Conservation (phyloP, 2,329 filamentous ascomycete genomes). For the Aspergillus calidoustus region DNA sequence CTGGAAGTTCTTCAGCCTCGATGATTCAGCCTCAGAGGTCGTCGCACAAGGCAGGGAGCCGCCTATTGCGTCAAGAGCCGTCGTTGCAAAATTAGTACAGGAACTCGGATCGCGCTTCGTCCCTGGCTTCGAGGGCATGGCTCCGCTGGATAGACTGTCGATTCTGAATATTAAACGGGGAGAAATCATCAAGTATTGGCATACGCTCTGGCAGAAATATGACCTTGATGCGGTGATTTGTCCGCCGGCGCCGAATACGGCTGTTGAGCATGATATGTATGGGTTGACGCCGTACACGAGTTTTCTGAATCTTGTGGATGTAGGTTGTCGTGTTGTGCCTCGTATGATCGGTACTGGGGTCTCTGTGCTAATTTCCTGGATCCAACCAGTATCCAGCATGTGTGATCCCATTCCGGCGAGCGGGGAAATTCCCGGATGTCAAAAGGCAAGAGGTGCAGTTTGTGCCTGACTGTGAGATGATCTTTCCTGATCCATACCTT, state of each 20-base stretch:
- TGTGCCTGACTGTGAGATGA: too few relatives aligned
- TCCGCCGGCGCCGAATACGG: conserved; percentile 54
- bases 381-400: too few relatives aligned
- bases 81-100: too few relatives aligned
- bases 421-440: too few relatives aligned
- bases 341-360: too few relatives aligned
- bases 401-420: too few relatives aligned
- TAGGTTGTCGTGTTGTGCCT: conserved; percentile 31
- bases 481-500: too few relatives aligned
- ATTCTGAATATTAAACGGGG: conserved; percentile 33
- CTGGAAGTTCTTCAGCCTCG: conserved; percentile 30
- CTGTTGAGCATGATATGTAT: conserved; percentile 54
- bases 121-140: conserved; percentile 17
- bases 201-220: conserved; percentile 47
- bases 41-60: conserved; percentile 29
- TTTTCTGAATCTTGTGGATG: conserved; percentile 57
- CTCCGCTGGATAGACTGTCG: neutral
- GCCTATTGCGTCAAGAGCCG: neutral
- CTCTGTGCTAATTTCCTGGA: too few relatives aligned
- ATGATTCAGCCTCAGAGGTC: conserved; percentile 19
- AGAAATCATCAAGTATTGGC: conserved; percentile 44
- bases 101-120: conserved; percentile 20
- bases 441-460: too few relatives aligned
- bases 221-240: conserved; percentile 56
- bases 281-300: conserved; percentile 27